Evolutionary conservation across 768 basidiomycete species (phyloP).

Genomic region (Boletus bicolor): DNA sequence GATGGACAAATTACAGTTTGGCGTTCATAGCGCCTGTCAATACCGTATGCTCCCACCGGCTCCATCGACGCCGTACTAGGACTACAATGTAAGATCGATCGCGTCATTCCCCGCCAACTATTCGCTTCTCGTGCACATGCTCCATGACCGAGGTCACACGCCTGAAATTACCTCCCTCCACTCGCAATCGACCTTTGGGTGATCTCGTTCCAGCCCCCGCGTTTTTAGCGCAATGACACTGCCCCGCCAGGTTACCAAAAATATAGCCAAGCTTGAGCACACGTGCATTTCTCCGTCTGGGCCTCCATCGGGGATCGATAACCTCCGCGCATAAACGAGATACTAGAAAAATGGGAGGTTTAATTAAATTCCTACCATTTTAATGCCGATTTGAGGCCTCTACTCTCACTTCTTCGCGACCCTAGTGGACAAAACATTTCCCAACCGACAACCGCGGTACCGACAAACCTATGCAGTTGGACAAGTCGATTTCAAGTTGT

Average conservation of each 20-base stretch:
- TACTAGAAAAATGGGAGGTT: too few relatives aligned
- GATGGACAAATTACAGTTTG: not conserved
- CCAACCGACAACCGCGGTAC: not conserved
- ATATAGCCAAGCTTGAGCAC: not conserved
- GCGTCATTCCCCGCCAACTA: not conserved
- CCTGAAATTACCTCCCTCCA: not conserved
- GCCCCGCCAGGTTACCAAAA: not conserved
- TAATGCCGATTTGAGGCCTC: not conserved
- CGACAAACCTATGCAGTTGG: not conserved
- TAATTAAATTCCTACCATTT: too few relatives aligned
- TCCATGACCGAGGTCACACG: not conserved
- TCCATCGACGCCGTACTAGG: slow-evolving; percentile 2
- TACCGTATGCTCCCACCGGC: slow-evolving; percentile 4
- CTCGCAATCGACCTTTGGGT: not conserved
- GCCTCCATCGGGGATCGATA: not conserved
- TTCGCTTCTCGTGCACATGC: slow-evolving; percentile 1
- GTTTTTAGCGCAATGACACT: not conserved
- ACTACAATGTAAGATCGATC: slow-evolving; percentile 3
- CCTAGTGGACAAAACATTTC: not conserved
- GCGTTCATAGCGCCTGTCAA: slow-evolving; percentile 17
- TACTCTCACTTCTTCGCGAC: not conserved
- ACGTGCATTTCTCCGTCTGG: not conserved
- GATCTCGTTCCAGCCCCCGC: not conserved
- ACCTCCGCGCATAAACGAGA: not conserved
- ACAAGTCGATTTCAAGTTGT: not conserved